Base-by-base conservation (phyloP, 768 basidiomycete genomes). In the Leccinum uliginosum region DNA sequence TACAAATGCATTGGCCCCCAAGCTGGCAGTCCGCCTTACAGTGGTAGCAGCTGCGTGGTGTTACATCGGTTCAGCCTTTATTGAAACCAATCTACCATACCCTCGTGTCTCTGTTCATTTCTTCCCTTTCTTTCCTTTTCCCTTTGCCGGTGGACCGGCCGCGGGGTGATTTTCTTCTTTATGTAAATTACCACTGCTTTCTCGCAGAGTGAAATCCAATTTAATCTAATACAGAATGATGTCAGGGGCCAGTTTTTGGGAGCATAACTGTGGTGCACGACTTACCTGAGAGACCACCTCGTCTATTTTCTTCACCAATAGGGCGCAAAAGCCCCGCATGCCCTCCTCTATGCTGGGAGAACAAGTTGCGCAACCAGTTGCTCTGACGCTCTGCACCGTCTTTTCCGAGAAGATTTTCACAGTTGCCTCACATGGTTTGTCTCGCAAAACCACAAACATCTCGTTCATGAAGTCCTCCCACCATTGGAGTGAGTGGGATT, bases 401-500 rank as follows among this genome's bases (percentile, higher is more conserved):
- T 50, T 50, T 2, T 51, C 47, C 24, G 30, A 50, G 6, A 34
- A 17, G 21, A 21, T 1, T 34, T 48, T 35, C 21, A 65, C 57
- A 3, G 54, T 60, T 14, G 48, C 55, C 4, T 14, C 40, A 11
- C 65, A 67, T n/a, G 65, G 62, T 19, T 43, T 64, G 11, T 71
- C 68, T 24, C 45, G 51, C 30, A 72, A 32, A 0, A 14, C 56
- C 17, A 12, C 2, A 14, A 61, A 61, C 0, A 17, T 45, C 12
- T 52, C 55, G 1, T 54, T 40, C 65, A 70, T 63, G 23, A 62
- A 67, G 3, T 60, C 44, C 4, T 57, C 53, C 70, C 69, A 70
- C 70, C 60, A 65, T 11, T 54, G 48, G 27, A 60, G 60, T 6
- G 59, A 53, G 3, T n/a, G 0, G 9, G 0, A 1, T 3, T 24